phyloP scores from a whole-genome alignment of 495 filamentous ascomycete species.

The Massariosphaeria phaeospora region DNA sequence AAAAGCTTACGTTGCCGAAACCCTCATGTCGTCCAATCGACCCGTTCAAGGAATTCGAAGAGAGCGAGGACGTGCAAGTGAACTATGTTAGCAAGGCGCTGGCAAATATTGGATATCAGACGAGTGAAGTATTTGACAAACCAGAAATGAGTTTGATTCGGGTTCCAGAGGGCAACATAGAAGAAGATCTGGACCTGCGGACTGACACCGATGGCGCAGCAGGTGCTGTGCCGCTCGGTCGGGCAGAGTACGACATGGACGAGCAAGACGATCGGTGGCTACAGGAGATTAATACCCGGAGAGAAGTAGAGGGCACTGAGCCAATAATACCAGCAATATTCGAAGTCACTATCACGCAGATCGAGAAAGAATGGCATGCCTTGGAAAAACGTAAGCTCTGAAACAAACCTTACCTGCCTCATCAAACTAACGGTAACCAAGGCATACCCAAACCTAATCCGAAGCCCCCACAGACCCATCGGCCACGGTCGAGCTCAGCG shows the following conservation, averaged over 20 bases:
- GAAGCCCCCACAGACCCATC: slow-evolving; percentile 87
- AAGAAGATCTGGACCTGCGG: slow-evolving; percentile 72
- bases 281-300: slow-evolving; percentile 70
- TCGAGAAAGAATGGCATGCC: slow-evolving; percentile 97
- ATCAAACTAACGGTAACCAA: slow-evolving; percentile 18
- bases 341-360: slow-evolving; percentile 96
- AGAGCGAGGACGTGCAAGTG: slow-evolving; percentile 55
- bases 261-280: slow-evolving; percentile 98
- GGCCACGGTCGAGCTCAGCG: slow-evolving; percentile 84
- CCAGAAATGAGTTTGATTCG: slow-evolving; percentile 75
- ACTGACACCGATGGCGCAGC: slow-evolving; percentile 57
- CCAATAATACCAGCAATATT: slow-evolving; percentile 87
- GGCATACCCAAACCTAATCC: slow-evolving; percentile 89
- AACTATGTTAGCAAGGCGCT: slow-evolving; percentile 85
- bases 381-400: slow-evolving; percentile 69
- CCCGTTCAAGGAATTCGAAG: slow-evolving; percentile 58
- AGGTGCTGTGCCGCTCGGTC: slow-evolving; percentile 50
- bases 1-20: slow-evolving; percentile 61
- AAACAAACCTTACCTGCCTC: background rate
- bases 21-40: slow-evolving; percentile 55
- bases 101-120: slow-evolving; percentile 91
- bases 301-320: slow-evolving; percentile 66
- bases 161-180: slow-evolving; percentile 66
- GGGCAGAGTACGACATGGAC: slow-evolving; percentile 99
- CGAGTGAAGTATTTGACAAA: slow-evolving; percentile 78